Conservation (phyloP, 306 rosid genomes). For the Alnus glutinosa region DNA sequence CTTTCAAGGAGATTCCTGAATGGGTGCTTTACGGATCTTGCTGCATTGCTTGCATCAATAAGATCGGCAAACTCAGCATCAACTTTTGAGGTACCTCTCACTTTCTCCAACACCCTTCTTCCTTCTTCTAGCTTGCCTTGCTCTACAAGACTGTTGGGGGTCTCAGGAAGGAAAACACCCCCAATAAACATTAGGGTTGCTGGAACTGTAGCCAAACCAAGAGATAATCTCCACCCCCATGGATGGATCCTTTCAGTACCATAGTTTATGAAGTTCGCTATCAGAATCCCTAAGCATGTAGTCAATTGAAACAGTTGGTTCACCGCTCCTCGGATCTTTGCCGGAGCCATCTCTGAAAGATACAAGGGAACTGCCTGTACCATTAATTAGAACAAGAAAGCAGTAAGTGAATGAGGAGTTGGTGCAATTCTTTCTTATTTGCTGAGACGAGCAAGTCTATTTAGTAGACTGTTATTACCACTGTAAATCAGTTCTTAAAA, state of each 20-base stretch:
- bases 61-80: slow-evolving; percentile 91
- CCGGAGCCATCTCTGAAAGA: slow-evolving; percentile 92
- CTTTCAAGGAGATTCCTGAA: slow-evolving; percentile 65
- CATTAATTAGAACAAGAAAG: slow-evolving; percentile 4
- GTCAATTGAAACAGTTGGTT: slow-evolving; percentile 90
- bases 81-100: slow-evolving; percentile 82
- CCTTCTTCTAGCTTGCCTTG: slow-evolving; percentile 72
- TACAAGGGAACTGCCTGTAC: slow-evolving; percentile 86
- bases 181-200: slow-evolving; percentile 81
- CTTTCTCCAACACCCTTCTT: slow-evolving; percentile 66
- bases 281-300: slow-evolving; percentile 53
- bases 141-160: slow-evolving; percentile 91
- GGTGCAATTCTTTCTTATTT: too few relatives aligned
- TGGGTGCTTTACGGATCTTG: slow-evolving; percentile 58
- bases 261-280: slow-evolving; percentile 57
- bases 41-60: slow-evolving; percentile 76
- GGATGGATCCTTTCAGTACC: slow-evolving; percentile 57
- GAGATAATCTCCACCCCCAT: slow-evolving; percentile 75
- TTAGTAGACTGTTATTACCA: too few relatives aligned
- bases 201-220: slow-evolving; percentile 81
- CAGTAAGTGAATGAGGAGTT: neutral
- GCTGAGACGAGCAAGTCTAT: too few relatives aligned
- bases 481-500: too few relatives aligned
- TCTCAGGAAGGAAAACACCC: slow-evolving; percentile 78
- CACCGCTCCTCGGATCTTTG: slow-evolving; percentile 78